Conservation (phyloP, 257 asterid genomes). For the Handroanthus guayacan region DNA sequence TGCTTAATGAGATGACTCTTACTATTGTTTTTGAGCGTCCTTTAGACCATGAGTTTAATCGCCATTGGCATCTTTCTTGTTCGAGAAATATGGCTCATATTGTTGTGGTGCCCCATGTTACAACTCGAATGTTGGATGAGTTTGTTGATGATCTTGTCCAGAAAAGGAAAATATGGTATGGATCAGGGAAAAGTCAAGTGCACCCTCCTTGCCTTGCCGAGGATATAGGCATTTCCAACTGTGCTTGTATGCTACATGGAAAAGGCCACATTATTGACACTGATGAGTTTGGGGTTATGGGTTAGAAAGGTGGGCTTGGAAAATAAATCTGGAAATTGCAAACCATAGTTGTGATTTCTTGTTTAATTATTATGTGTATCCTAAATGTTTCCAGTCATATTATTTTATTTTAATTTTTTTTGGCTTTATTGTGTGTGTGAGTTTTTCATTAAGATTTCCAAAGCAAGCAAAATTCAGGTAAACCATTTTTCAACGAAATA, state of each 20-base stretch:
- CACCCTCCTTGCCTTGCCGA: conserved; percentile 58
- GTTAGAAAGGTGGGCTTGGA: no score
- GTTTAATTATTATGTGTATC: no score
- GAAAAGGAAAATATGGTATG: conserved; percentile 54
- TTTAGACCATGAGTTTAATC: conserved; percentile 50
- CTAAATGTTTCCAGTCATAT: no score
- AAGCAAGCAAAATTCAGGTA: no score
- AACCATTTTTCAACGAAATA: no score
- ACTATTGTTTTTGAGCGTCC: conserved; percentile 67
- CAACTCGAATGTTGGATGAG: conserved; percentile 52
- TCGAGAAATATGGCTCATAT: conserved; percentile 60
- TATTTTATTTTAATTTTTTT: no score
- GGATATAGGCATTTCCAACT: conserved; percentile 54
- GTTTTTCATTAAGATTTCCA: no score
- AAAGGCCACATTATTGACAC: neutral
- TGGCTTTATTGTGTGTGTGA: no score
- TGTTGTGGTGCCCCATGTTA: conserved; percentile 63
- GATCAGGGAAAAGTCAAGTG: conserved; percentile 23
- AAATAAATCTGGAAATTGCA: no score
- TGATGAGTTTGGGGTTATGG: no score
- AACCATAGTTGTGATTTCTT: no score
- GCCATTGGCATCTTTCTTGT: conserved; percentile 63
- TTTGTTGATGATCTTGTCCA: conserved; percentile 47
- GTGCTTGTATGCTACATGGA: conserved; percentile 23
- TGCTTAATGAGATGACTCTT: conserved; percentile 63